Conservation (phyloP, 2,329 filamentous ascomycete species). For the Myriangium duriaei region DNA sequence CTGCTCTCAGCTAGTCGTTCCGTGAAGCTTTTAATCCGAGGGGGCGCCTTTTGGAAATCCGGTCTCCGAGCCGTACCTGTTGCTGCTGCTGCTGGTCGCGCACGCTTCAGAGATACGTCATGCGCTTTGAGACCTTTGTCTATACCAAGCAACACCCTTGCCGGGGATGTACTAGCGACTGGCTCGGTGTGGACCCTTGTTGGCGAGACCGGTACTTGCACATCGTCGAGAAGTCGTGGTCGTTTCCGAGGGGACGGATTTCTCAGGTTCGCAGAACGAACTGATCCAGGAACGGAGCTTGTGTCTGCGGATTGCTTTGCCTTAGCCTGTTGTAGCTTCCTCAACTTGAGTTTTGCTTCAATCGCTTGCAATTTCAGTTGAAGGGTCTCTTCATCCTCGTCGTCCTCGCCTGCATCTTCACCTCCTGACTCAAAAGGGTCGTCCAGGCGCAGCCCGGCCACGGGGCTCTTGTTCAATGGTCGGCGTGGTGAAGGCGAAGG, state of each 20-base stretch:
- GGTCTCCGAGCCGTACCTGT: slow-evolving; percentile 12
- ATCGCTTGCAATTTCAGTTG: slow-evolving; percentile 80
- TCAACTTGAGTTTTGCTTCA: slow-evolving; percentile 74
- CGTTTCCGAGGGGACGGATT: slow-evolving; percentile 17
- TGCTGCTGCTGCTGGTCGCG: slow-evolving; percentile 29
- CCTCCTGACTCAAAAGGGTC: slow-evolving; percentile 20
- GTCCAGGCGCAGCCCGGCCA: slow-evolving; percentile 17
- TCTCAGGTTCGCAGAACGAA: no score
- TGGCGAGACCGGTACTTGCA: slow-evolving; percentile 71
- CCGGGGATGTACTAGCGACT: slow-evolving; percentile 56
- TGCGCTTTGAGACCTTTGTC: slow-evolving; percentile 73
- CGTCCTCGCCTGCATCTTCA: slow-evolving; percentile 50
- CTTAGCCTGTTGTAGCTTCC: slow-evolving; percentile 58
- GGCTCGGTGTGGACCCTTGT: slow-evolving; percentile 36
- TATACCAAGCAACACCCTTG: slow-evolving; percentile 69
- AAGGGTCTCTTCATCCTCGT: slow-evolving; percentile 76
- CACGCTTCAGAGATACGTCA: slow-evolving; percentile 73
- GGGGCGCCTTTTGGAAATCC: slow-evolving; percentile 9
- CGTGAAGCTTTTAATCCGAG: slow-evolving; percentile 55
- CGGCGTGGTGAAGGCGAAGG: slow-evolving; percentile 46
- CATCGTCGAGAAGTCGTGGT: slow-evolving; percentile 17
- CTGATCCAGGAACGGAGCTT: background rate
- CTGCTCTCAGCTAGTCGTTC: slow-evolving; percentile 67
- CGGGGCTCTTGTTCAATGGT: slow-evolving; percentile 17
- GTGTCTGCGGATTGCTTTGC: slow-evolving; percentile 12